Evolutionary conservation across 2,329 filamentous ascomycete species (phyloP), one percentile per base, ranked within the genome.

Genomic region (Aspergillus clavatus): DNA sequence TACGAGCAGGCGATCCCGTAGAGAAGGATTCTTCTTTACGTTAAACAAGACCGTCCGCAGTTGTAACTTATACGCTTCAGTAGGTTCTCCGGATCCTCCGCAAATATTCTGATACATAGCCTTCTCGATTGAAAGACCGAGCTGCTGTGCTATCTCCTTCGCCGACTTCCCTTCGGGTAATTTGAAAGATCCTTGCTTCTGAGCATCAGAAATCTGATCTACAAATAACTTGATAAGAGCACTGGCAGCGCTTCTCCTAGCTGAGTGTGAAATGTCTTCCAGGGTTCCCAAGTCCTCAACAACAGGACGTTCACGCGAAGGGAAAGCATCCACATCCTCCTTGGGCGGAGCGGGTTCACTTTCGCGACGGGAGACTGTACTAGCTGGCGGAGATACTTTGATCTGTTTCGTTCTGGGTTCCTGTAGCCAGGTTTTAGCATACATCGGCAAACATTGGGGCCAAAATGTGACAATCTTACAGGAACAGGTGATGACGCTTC

Each of bases 21-120:
- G 75, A 55, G 89, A 82, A 43, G 82, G 71, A 65, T 98, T 98
- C 62, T 83, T 84, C 76, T 95, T 95, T 49, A 96, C 75, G 69
- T 97, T 97, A 69, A 87, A 87, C 39, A 82, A 74, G 54, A 98
- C 79, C 36, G 84, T 82, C 52, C 89, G 83, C 57, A 89, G 79
- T 67, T 95, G 80, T 43, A 69, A 63, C 52, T 71, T 74, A 69
- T 84, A 86, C 26, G 73, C 67, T 49, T 74, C 67, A 55, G 72
- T 75, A 4, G 78, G 74, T 40, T 78, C 76, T 28, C 76, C 79
- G 46, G 74, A 55, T 43, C 65, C 66, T 46, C 69, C 71, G 47
- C 69, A 75, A 48, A 73, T 73, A 56, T 75, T 75, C 55, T 76
- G 69, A 62, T 78, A 77, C 47, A 82, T 70, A 48, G 79, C 76